Evolutionary conservation across 2,329 filamentous ascomycete genomes (phyloP).

Genomic region (Apiospora rasikravindrae): DNA sequence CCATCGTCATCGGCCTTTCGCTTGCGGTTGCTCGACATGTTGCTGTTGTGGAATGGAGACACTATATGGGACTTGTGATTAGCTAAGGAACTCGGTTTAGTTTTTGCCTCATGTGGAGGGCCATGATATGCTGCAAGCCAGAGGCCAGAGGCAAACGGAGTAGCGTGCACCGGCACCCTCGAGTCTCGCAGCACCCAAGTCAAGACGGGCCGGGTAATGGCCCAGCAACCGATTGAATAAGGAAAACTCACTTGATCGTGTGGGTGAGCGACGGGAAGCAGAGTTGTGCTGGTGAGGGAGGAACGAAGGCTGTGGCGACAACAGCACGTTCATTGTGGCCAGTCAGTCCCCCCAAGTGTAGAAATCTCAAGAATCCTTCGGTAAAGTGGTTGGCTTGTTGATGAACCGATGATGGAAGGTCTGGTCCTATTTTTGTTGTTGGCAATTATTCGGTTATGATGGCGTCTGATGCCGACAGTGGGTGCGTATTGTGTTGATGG

Average conservation of each 20-base stretch:
- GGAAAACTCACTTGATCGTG: conserved; percentile 57
- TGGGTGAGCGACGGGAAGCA: conserved; percentile 55
- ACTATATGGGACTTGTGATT: conserved; percentile 37
- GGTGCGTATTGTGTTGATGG: neutral
- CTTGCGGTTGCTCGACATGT: conserved; percentile 67
- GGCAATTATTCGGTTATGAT: conserved; percentile 13
- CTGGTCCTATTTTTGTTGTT: neutral
- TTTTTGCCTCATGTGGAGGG: neutral
- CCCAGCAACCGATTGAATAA: conserved; percentile 26
- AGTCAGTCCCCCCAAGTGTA: neutral
- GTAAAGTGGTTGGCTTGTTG: neutral
- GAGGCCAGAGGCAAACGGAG: neutral
- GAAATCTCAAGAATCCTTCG: neutral
- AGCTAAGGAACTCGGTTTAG: conserved; percentile 14
- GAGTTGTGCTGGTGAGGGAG: conserved; percentile 65
- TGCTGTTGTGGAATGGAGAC: conserved; percentile 51
- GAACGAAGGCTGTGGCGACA: conserved; percentile 64
- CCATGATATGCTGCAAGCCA: neutral
- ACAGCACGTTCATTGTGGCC: conserved; percentile 64
- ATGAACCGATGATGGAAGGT: neutral
- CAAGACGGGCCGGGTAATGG: neutral
- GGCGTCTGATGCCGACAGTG: neutral
- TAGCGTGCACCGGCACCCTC: neutral
- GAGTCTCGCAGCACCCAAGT: neutral
- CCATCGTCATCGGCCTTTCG: conserved; percentile 86